phyloP scores from a whole-genome alignment of 805 yeast species.

The Starmerella tilneyi region DNA sequence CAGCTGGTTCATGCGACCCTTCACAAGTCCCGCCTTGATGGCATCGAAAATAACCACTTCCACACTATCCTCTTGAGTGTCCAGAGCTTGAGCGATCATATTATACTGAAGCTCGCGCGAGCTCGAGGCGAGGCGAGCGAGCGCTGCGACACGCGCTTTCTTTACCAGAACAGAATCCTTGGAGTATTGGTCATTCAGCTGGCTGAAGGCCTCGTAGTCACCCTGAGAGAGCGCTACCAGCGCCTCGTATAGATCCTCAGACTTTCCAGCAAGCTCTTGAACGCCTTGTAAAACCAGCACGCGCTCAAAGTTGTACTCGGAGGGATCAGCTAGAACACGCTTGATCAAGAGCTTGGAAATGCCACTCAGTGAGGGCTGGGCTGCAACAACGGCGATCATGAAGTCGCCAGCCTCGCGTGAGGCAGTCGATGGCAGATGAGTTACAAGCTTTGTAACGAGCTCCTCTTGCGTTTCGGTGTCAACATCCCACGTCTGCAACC shows the following conservation, averaged over 20 bases:
- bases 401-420: constrained; percentile 16
- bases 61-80: constrained; percentile 30
- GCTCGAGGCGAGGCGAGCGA: constrained; percentile 26
- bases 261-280: constrained; percentile 21
- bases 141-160: constrained; percentile 29
- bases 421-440: constrained; percentile 15
- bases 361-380: constrained; percentile 9
- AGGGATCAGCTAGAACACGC: constrained; percentile 24
- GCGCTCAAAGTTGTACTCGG: constrained; percentile 28
- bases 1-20: constrained; percentile 37
- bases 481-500: constrained; percentile 34
- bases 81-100: constrained; percentile 30
- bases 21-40: constrained; percentile 35
- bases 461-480: constrained; percentile 24
- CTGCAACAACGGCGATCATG: constrained; percentile 24
- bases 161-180: constrained; percentile 11
- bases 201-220: constrained; percentile 24
- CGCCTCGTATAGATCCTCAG: constrained; percentile 25
- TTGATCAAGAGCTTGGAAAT: constrained; percentile 25
- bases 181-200: constrained; percentile 7
- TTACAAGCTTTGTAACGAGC: constrained; percentile 26
- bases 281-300: constrained; percentile 29
- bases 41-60: constrained; percentile 37
- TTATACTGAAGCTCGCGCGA: constrained; percentile 27
- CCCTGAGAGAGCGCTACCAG: constrained; percentile 29